A percentile compares a stretch with the other conserved stretches of the same genome.
These are phyloP conservation scores for Physaria fendleri DNA, from an alignment of 345 rosid species.

Conservation along the genomic window DNA sequence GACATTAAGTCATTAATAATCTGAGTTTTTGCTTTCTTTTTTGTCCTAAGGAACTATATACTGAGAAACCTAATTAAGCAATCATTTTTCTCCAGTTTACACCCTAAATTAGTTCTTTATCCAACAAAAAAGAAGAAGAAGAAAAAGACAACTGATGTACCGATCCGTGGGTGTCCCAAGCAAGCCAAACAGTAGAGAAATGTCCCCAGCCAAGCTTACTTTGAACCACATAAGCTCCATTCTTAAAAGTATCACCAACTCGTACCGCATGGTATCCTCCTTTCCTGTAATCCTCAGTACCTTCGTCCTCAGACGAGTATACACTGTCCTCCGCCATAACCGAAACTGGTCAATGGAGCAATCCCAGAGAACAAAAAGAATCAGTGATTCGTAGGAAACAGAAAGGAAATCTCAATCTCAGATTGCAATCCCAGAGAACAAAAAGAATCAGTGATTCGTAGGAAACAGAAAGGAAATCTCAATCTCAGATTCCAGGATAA, in stretches of 20 bases:
- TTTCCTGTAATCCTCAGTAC: constrained; percentile 77
- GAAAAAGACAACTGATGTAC: constrained; percentile 34
- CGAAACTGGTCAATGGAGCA: background rate
- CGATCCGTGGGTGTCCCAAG: constrained; percentile 70
- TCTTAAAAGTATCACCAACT: constrained; percentile 78
- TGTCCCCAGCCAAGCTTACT: constrained; percentile 97
- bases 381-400: no score
- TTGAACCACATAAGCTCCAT: constrained; percentile 79
- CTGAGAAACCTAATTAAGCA: background rate
- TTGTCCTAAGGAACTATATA: no score
- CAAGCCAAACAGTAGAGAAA: constrained; percentile 97
- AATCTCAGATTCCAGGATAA: no score
- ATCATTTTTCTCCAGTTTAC: background rate
- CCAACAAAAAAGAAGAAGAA: background rate
- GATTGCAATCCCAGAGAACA: background rate
- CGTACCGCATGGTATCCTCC: constrained; percentile 91
- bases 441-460: background rate
- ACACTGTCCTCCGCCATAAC: constrained; percentile 67
- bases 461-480: no score
- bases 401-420: no score
- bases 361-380: background rate
- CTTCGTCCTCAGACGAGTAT: constrained; percentile 86
- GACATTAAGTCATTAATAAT: no score
- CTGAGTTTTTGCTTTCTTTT: no score
- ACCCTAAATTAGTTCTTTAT: background rate